These are phyloP conservation scores for Hyaloraphidium curvatum DNA, from an alignment of 192 early-diverging fungal species.

Conservation along the genomic window DNA sequence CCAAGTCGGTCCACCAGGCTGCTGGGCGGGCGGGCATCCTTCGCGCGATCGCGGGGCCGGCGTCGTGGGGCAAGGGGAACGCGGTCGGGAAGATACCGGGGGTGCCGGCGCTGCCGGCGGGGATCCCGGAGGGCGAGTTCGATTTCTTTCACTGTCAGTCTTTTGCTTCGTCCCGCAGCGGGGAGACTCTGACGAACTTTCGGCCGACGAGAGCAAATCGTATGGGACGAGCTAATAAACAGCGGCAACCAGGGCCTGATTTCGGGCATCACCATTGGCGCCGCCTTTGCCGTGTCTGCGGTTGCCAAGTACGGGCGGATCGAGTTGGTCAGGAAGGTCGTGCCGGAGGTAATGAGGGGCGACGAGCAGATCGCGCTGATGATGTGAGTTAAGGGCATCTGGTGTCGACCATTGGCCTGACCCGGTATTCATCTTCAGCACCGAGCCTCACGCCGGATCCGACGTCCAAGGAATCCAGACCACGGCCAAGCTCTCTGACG, in stretches of 20 bases:
- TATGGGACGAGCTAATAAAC: neutral
- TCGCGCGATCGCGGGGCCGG: too few relatives aligned
- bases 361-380: conserved; percentile 61
- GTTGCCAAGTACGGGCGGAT: conserved; percentile 49
- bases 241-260: neutral
- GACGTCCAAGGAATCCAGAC: conserved; percentile 55
- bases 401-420: too few relatives aligned
- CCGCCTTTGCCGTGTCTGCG: conserved; percentile 55
- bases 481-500: conserved; percentile 40
- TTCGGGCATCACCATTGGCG: conserved; percentile 20
- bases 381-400: too few relatives aligned
- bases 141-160: too few relatives aligned
- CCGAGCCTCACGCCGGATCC: conserved; percentile 45
- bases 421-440: conserved; percentile 66
- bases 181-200: neutral
- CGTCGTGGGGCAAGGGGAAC: too few relatives aligned
- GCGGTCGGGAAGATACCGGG: too few relatives aligned
- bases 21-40: too few relatives aligned
- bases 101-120: neutral
- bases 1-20: too few relatives aligned
- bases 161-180: too few relatives aligned
- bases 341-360: conserved; percentile 42
- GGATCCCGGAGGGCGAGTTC: neutral
- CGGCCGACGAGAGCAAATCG: too few relatives aligned
- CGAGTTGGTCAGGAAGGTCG: conserved; percentile 43